phyloP scores from a whole-genome alignment of 1,284 basidiomycete species.

The Fomitopsis schrenkii region DNA sequence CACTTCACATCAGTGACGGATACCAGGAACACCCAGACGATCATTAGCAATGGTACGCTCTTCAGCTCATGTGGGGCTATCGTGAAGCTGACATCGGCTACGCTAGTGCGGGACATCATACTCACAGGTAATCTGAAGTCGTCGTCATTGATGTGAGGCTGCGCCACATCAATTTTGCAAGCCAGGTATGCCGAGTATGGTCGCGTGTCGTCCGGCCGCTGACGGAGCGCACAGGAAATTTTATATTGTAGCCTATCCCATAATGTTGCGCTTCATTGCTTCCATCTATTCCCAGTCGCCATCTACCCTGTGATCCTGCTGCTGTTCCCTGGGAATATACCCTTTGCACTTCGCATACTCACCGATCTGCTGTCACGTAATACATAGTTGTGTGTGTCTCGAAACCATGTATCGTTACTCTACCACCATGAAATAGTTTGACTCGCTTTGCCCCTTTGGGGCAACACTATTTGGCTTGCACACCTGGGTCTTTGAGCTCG shows the following conservation, averaged over 20 bases:
- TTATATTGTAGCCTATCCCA: neutral
- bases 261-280: neutral
- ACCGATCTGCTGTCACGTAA: neutral
- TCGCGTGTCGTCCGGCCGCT: neutral
- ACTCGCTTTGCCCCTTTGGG: neutral
- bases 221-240: neutral
- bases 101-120: slow-evolving; percentile 40
- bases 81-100: neutral
- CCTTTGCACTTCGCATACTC: neutral
- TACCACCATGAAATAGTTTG: neutral
- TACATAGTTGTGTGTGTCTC: neutral
- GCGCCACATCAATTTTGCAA: neutral
- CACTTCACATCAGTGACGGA: slow-evolving; percentile 80
- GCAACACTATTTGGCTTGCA: too few relatives aligned
- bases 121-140: slow-evolving; percentile 36
- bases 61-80: neutral
- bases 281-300: neutral
- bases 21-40: slow-evolving; percentile 35
- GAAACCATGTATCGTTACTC: neutral
- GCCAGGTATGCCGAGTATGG: neutral
- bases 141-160: slow-evolving; percentile 26
- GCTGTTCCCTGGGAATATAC: neutral
- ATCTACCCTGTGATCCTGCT: neutral
- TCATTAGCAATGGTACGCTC: slow-evolving; percentile 37
- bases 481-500: too few relatives aligned